Evolutionary conservation across 805 yeast species (phyloP).

Genomic region (Lipomyces kockii): DNA sequence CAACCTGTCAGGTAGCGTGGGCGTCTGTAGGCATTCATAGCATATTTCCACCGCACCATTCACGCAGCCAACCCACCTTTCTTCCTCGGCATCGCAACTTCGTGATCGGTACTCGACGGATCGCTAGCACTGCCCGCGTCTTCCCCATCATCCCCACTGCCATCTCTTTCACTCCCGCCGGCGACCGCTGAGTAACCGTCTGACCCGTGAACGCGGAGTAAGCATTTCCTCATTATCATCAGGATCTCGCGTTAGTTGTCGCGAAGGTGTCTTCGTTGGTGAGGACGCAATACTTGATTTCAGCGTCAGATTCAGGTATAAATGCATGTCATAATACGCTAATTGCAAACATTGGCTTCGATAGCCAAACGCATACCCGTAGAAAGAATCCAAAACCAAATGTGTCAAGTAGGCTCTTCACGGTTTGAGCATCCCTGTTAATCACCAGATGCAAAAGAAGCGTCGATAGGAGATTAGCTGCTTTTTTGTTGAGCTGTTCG

Average conservation of each 20-base stretch:
- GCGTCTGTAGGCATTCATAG: no score
- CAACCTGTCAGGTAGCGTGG: no score
- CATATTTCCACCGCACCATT: no score
- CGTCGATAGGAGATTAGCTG: no score
- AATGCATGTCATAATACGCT: no score
- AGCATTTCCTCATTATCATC: slow-evolving; percentile 2
- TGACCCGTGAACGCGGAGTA: slow-evolving; percentile 5
- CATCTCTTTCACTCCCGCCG: neutral
- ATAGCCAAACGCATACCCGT: no score
- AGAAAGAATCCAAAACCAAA: no score
- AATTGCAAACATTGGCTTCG: no score
- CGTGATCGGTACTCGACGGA: slow-evolving; percentile 4
- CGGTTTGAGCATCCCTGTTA: no score
- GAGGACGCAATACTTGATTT: neutral
- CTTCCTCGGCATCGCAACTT: slow-evolving; percentile 5
- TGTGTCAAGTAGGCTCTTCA: no score
- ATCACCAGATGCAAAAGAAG: no score
- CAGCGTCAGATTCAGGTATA: slow-evolving; percentile 1
- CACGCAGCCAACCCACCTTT: slow-evolving; percentile 8
- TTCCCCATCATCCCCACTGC: neutral
- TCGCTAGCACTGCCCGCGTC: neutral
- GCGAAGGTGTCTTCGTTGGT: neutral
- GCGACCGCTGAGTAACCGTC: neutral
- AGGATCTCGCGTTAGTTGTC: neutral
- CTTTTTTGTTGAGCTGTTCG: no score